Percentiles rank a stretch among this genome's conserved stretches.
These are phyloP conservation scores for Hymenoscyphus fraxineus DNA, from an alignment of 2,329 filamentous ascomycete genomes.

Conservation along the genomic window DNA sequence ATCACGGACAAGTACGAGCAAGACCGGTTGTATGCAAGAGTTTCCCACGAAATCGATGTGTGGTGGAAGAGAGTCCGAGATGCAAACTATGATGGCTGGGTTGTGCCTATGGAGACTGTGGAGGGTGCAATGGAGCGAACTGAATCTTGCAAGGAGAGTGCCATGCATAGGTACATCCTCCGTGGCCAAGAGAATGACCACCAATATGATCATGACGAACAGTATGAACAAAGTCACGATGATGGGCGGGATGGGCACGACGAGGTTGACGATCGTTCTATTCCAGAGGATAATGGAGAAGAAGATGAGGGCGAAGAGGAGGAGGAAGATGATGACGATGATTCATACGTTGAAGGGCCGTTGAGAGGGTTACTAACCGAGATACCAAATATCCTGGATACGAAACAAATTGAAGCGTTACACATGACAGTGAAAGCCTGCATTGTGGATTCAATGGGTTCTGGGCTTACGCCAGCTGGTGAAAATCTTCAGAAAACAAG, in stretches of 20 bases:
- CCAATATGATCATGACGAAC: slow-evolving; percentile 47
- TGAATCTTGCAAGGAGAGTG: slow-evolving; percentile 55
- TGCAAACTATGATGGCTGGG: slow-evolving; percentile 57
- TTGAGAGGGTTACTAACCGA: slow-evolving; percentile 84
- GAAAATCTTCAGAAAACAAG: slow-evolving; percentile 87
- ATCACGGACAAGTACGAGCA: slow-evolving; percentile 55
- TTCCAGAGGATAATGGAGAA: slow-evolving; percentile 43
- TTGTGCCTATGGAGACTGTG: slow-evolving; percentile 56
- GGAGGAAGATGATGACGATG: slow-evolving; percentile 70
- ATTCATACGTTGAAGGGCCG: slow-evolving; percentile 75
- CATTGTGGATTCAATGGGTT: slow-evolving; percentile 77
- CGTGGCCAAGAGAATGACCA: slow-evolving; percentile 36
- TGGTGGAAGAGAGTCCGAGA: slow-evolving; percentile 62
- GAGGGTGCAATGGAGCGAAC: slow-evolving; percentile 56
- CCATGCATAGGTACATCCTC: slow-evolving; percentile 48
- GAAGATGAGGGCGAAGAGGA: slow-evolving; percentile 58
- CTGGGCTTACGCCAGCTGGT: slow-evolving; percentile 60
- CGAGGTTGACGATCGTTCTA: slow-evolving; percentile 44
- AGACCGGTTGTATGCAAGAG: slow-evolving; percentile 55
- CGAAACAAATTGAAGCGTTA: slow-evolving; percentile 90
- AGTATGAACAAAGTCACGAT: slow-evolving; percentile 42
- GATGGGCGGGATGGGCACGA: slow-evolving; percentile 40
- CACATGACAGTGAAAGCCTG: slow-evolving; percentile 98
- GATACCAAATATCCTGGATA: slow-evolving; percentile 88
- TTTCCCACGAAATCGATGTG: slow-evolving; percentile 60